A percentile compares a stretch with the other conserved stretches of the same genome.
phyloP scores from a whole-genome alignment of 2,329 filamentous ascomycete genomes.

The Nothomitra cinnamomea region DNA sequence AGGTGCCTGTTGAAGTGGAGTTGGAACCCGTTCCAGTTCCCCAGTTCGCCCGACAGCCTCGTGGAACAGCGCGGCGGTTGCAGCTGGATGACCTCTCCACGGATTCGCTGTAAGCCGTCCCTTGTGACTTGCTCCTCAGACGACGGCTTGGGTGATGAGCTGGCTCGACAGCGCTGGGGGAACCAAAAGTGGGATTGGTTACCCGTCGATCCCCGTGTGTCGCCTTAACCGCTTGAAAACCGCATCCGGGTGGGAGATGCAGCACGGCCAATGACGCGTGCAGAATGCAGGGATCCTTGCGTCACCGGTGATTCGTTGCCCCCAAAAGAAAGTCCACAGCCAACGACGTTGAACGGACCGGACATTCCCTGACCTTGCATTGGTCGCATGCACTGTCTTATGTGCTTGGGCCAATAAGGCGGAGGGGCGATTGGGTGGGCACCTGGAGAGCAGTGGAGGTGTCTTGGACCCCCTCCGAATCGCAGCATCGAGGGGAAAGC shows the following conservation, averaged over 20 bases:
- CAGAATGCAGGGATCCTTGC: neutral
- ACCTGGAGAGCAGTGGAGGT: neutral
- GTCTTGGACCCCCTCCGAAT: neutral
- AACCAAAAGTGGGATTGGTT: constrained; percentile 1
- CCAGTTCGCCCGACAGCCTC: constrained; percentile 2
- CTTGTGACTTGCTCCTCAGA: constrained; percentile 1
- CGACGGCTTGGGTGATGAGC: neutral
- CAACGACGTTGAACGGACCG: constrained; percentile 1
- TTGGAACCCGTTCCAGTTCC: neutral
- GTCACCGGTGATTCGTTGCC: neutral
- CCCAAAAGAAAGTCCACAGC: neutral
- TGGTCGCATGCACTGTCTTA: neutral
- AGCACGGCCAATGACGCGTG: neutral
- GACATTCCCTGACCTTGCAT: constrained; percentile 1
- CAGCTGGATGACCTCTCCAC: neutral
- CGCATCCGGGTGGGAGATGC: neutral
- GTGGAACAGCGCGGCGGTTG: neutral
- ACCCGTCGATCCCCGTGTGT: neutral
- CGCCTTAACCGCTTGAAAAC: neutral
- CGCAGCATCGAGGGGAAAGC: neutral
- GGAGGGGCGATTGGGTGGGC: too few relatives aligned
- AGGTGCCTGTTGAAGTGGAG: neutral
- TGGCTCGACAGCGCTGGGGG: neutral
- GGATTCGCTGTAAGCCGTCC: neutral
- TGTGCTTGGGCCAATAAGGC: neutral